Base-by-base conservation (phyloP, 2,329 filamentous ascomycete species). In the Neonectria magnoliae region DNA sequence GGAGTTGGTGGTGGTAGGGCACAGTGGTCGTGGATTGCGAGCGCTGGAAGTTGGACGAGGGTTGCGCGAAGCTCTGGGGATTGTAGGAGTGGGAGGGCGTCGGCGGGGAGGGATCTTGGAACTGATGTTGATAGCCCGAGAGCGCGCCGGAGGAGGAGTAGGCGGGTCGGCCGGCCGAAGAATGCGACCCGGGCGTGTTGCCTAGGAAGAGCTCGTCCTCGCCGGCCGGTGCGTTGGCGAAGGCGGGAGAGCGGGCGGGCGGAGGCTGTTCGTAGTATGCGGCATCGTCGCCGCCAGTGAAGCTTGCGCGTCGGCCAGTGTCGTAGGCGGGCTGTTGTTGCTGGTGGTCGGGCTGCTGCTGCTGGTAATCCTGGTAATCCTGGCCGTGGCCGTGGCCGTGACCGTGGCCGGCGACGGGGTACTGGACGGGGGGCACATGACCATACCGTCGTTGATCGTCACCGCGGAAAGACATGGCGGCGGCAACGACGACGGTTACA, bases 221-320 rank as follows among this genome's bases (percentile, higher is more conserved):
- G 66, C 74, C 70, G 9, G 27, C 25, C 3, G 65, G 48, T 14
- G 64, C 58, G 64, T 68, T 67, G 50, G 29, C 62, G 52, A 72
- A 75, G 52, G 63, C 64, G 33, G 74, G 65, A 29, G 68, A 65
- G 58, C 68, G 70, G 18, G 68, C 68, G 44, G 76, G 68, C 57
- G 77, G 73, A 56, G 75, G 76, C 31, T 71, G 76, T 38, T 72
- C 75, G 71, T 87, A 83, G 70, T 89, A 87, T 53, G 82, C 80
- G 52, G 84, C 82, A 76, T 95, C 92, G 77, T 96, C 93, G 68
- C 91, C 92, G 70, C 85, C 88, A 77, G 93, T 90, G 81, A 93
- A 94, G 81, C 91, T 95, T 53, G 88, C 86, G 68, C 88, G 86
- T 69, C 91, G 85, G 47, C 75, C 76, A 6, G 81, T 78, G 68